These are phyloP conservation scores for Podila epicladia DNA, from an alignment of 192 early-diverging fungal genomes.

Conservation along the genomic window DNA sequence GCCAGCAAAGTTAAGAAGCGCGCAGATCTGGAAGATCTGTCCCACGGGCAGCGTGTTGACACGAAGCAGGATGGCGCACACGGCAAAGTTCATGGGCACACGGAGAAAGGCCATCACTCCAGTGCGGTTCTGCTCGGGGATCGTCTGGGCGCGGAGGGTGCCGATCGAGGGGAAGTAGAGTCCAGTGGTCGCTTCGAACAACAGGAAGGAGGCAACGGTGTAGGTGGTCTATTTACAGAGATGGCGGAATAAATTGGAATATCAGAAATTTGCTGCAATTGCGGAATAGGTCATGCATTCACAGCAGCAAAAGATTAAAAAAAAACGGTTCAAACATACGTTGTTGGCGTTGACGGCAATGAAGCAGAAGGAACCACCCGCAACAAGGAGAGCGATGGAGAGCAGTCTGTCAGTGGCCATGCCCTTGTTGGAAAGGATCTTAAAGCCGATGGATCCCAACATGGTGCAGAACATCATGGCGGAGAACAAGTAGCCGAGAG, in stretches of 20 bases:
- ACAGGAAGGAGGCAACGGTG: slow-evolving; percentile 53
- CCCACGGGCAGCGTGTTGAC: slow-evolving; percentile 49
- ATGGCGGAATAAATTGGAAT: background rate
- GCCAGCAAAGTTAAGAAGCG: slow-evolving; percentile 55
- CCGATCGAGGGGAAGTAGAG: slow-evolving; percentile 65
- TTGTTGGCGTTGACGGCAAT: slow-evolving; percentile 31
- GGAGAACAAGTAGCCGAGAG: slow-evolving; percentile 63
- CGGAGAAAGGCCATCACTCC: slow-evolving; percentile 68
- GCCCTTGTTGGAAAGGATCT: slow-evolving; percentile 33
- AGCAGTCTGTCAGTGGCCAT: slow-evolving; percentile 34
- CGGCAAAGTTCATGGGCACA: slow-evolving; percentile 71
- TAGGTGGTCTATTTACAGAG: slow-evolving; percentile 2
- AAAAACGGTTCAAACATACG: background rate
- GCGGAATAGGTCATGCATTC: too few species aligned
- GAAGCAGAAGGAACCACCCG: slow-evolving; percentile 52
- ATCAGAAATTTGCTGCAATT: too few species aligned
- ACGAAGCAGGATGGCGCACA: slow-evolving; percentile 57
- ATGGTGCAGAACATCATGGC: slow-evolving; percentile 65
- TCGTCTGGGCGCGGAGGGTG: slow-evolving; percentile 57
- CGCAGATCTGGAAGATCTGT: slow-evolving; percentile 64
- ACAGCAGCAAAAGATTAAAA: too few species aligned
- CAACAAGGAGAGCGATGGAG: slow-evolving; percentile 47
- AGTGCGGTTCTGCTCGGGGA: slow-evolving; percentile 66
- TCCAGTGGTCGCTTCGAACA: slow-evolving; percentile 67
- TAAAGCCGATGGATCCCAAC: slow-evolving; percentile 61